Conservation (phyloP, 78 protist genomes). For the Tieghemostelium lacteum region DNA sequence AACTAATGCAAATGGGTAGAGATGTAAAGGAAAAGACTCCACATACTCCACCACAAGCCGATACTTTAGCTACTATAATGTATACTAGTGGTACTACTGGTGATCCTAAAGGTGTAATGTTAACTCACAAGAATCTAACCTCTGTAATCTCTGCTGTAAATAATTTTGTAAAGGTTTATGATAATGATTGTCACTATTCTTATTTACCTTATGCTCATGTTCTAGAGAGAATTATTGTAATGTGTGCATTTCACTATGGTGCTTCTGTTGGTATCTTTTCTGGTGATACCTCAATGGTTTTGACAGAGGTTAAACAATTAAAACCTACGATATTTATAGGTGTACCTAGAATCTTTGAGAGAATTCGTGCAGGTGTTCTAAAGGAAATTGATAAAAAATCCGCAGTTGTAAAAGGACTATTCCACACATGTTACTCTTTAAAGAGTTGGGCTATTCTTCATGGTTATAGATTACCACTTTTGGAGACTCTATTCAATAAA, state of each 20-base stretch:
- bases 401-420: not conserved
- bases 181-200: conserved; percentile 77
- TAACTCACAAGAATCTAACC: conserved; percentile 87
- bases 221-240: conserved; percentile 84
- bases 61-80: conserved; percentile 71
- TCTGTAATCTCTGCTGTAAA: conserved; percentile 48
- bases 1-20: conserved; percentile 18
- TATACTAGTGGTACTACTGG: conserved; percentile 91
- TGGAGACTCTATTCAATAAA: not conserved
- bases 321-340: conserved; percentile 91
- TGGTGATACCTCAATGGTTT: conserved; percentile 75
- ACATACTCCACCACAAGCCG: conserved; percentile 57
- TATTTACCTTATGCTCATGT: conserved; percentile 86
- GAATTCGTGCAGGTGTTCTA: conserved; percentile 44
- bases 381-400: conserved; percentile 43
- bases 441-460: conserved; percentile 8
- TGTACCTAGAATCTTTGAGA: conserved; percentile 92
- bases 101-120: conserved; percentile 88
- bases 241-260: conserved; percentile 37
- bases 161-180: conserved; percentile 10
- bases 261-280: conserved; percentile 82
- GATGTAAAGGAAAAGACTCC: not conserved
- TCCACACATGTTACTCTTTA: not conserved
- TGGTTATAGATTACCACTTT: conserved; percentile 47
- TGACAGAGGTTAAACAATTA: conserved; percentile 83